These are phyloP conservation scores for Tulasnella sp. DNA, from an alignment of 768 basidiomycete genomes.

Conservation along the genomic window DNA sequence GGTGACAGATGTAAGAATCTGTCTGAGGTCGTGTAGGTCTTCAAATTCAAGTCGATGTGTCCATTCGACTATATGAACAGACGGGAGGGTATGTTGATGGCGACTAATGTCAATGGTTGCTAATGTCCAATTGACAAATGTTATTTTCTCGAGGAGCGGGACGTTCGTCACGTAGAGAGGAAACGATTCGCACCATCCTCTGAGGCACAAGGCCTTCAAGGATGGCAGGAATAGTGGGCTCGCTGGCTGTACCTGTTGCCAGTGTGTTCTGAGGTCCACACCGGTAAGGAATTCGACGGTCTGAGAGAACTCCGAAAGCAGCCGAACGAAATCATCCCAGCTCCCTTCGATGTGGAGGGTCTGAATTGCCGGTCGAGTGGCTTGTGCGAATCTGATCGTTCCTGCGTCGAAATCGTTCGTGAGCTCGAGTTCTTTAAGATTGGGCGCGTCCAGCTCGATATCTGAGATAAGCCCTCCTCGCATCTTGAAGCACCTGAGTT, in stretches of 20 bases:
- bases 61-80: not conserved
- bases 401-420: not conserved
- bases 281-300: not conserved
- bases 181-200: no score
- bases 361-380: not conserved
- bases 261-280: not conserved
- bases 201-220: not conserved
- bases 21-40: not conserved
- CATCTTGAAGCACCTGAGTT: not conserved
- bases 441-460: not conserved
- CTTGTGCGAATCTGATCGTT: not conserved
- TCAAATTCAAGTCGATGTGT: not conserved
- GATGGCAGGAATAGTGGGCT: not conserved
- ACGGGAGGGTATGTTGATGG: no score
- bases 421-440: not conserved
- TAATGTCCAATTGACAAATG: no score
- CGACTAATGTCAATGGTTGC: no score
- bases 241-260: not conserved
- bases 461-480: not conserved
- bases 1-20: not conserved
- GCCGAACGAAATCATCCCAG: not conserved
- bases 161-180: no score
- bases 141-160: no score
- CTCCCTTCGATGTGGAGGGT: not conserved
- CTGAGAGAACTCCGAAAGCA: not conserved